Conservation (phyloP, 805 yeast genomes). For the Candida peoriensis region DNA sequence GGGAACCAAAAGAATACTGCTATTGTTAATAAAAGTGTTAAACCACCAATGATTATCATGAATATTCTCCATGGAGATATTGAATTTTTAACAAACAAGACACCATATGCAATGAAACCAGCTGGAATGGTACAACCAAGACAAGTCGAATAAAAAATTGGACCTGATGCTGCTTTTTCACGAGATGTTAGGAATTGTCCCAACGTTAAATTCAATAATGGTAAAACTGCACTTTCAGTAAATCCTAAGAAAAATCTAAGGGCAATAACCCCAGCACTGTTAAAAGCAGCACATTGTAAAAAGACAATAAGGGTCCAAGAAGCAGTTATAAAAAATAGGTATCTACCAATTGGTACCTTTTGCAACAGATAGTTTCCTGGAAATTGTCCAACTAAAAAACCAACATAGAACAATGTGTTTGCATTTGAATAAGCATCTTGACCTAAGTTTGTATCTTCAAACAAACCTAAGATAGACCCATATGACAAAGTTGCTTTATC, state of each 20-base stretch:
- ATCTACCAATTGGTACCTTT: conserved; percentile 36
- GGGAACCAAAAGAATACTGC: conserved; percentile 42
- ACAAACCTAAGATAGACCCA: conserved; percentile 43
- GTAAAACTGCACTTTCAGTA: conserved; percentile 40
- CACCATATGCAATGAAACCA: conserved; percentile 43
- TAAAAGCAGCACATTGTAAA: conserved; percentile 40
- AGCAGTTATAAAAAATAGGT: conserved; percentile 32
- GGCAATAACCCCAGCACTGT: conserved; percentile 41
- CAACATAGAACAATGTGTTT: conserved; percentile 50
- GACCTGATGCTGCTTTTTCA: conserved; percentile 49
- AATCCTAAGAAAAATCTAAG: conserved; percentile 49
- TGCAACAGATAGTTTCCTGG: conserved; percentile 42
- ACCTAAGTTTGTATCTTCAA: conserved; percentile 39
- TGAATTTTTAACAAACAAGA: conserved; percentile 31
- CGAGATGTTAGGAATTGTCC: conserved; percentile 43
- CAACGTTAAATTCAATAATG: conserved; percentile 42
- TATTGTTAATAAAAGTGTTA: conserved; percentile 38
- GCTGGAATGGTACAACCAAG: conserved; percentile 48
- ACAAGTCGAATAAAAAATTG: conserved; percentile 50
- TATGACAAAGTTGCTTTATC: conserved; percentile 50
- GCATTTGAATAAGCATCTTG: conserved; percentile 42
- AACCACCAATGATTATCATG: conserved; percentile 51
- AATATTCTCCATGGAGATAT: conserved; percentile 47
- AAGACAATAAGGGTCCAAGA: conserved; percentile 44
- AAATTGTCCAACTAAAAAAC: conserved; percentile 42